phyloP scores from a whole-genome alignment of 768 basidiomycete species.

The Rhodosporidiobolus odoratus region DNA sequence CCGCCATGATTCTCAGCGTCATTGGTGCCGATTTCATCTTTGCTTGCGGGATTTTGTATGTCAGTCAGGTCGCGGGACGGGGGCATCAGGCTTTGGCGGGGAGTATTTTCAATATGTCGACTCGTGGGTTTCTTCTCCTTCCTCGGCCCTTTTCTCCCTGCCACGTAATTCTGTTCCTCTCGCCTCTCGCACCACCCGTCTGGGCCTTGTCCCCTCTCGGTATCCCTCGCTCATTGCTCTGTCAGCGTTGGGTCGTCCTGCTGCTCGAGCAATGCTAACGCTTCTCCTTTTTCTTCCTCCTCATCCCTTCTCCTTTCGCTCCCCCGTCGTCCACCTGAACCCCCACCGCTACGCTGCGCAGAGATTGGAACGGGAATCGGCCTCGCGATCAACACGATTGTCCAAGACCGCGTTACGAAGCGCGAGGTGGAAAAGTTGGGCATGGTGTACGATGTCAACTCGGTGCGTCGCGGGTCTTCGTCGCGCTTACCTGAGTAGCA shows the following conservation, averaged over 20 bases:
- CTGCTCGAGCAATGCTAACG: too few relatives aligned
- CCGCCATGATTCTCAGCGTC: conserved; percentile 6
- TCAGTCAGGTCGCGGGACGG: conserved; percentile 12
- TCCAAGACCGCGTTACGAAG: conserved; percentile 8
- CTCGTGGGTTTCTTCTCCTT: neutral
- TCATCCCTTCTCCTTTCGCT: neutral
- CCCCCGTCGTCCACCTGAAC: neutral
- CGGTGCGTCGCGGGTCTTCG: neutral
- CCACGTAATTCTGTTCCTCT: too few relatives aligned
- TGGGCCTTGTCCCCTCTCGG: too few relatives aligned
- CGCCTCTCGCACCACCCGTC: too few relatives aligned
- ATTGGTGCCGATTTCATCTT: conserved; percentile 23
- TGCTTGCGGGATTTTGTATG: conserved; percentile 15
- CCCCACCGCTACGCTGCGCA: neutral
- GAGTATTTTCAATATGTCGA: conserved; percentile 16
- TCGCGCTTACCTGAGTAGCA: neutral
- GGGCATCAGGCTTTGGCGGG: conserved; percentile 22
- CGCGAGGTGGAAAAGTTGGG: conserved; percentile 2
- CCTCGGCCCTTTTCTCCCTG: neutral
- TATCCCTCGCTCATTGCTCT: too few relatives aligned
- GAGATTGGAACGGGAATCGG: conserved; percentile 13
- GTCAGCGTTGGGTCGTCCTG: too few relatives aligned
- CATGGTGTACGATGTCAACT: conserved; percentile 8
- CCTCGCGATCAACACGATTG: conserved; percentile 24
- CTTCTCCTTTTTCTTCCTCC: neutral